These are phyloP conservation scores for Begonia masoniana DNA, from an alignment of 306 rosid species.

Conservation along the genomic window DNA sequence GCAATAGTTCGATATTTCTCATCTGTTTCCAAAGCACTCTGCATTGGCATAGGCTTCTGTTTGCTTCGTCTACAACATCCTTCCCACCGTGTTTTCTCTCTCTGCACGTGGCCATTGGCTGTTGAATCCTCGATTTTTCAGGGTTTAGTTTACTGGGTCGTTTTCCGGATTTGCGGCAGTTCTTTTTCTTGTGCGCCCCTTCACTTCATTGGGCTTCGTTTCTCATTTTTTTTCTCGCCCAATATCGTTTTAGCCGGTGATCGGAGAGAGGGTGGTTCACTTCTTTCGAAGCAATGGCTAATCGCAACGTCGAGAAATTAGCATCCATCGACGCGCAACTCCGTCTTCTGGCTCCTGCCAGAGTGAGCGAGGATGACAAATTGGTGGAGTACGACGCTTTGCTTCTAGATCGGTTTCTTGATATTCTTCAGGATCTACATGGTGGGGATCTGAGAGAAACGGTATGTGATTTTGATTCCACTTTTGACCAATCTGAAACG, in stretches of 20 bases:
- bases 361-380: slow-evolving; percentile 94
- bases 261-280: slow-evolving; percentile 15
- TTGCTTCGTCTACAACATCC: no score
- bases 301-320: slow-evolving; percentile 68
- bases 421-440: slow-evolving; percentile 95
- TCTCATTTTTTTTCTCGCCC: not conserved
- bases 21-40: no score
- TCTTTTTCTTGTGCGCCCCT: no score
- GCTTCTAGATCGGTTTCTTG: slow-evolving; percentile 90
- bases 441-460: slow-evolving; percentile 94
- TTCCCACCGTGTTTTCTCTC: no score
- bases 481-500: not conserved
- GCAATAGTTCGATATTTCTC: no score
- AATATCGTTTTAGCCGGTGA: slow-evolving; percentile 7
- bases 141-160: no score
- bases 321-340: slow-evolving; percentile 98
- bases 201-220: not conserved
- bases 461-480: slow-evolving; percentile 18
- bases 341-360: slow-evolving; percentile 65
- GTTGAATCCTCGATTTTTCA: no score
- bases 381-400: slow-evolving; percentile 89
- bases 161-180: no score
- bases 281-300: slow-evolving; percentile 38
- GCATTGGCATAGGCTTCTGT: no score
- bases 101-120: no score